These are phyloP conservation scores for Neurospora sp. DNA, from an alignment of 495 filamentous ascomycete genomes.

Conservation along the genomic window DNA sequence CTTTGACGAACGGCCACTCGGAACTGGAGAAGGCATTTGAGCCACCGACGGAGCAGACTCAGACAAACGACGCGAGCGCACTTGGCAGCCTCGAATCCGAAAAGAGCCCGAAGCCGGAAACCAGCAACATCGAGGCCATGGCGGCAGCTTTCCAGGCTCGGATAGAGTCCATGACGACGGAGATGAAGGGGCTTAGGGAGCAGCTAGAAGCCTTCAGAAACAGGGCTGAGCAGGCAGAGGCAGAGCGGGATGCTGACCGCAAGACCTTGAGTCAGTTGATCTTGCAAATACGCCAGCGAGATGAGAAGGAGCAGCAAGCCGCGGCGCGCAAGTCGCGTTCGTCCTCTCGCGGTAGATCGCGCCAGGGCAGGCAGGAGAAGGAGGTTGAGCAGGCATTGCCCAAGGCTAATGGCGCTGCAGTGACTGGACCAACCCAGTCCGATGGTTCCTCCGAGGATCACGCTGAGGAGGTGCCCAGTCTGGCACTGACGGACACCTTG, in stretches of 20 bases:
- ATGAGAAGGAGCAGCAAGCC: conserved; percentile 35
- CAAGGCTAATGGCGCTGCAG: conserved; percentile 9
- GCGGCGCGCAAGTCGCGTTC: conserved; percentile 18
- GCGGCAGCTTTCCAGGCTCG: conserved; percentile 54
- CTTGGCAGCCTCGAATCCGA: not conserved
- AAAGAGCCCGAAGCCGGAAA: conserved; percentile 27
- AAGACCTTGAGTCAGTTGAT: conserved; percentile 84
- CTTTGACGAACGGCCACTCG: conserved; percentile 23
- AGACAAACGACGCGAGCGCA: conserved; percentile 14
- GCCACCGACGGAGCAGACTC: conserved; percentile 23
- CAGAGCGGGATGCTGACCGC: conserved; percentile 54
- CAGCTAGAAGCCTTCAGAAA: conserved; percentile 69
- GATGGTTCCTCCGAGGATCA: conserved; percentile 13
- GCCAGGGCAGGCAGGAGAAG: not conserved
- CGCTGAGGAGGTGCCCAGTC: conserved; percentile 3
- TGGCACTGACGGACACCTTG: conserved; percentile 23
- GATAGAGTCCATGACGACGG: conserved; percentile 67
- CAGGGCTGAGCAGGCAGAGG: conserved; percentile 71
- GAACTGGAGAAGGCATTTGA: conserved; percentile 30
- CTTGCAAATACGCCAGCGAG: conserved; percentile 61
- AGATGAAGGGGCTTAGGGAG: conserved; percentile 74
- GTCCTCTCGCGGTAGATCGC: conserved; percentile 10
- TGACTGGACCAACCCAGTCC: not conserved
- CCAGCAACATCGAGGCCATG: conserved; percentile 33
- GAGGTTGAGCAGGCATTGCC: not conserved